Percentiles rank a stretch among this genome's conserved stretches.
Evolutionary conservation across 148 eudicot species (phyloP).

Genomic region (Polygonum aviculare): DNA sequence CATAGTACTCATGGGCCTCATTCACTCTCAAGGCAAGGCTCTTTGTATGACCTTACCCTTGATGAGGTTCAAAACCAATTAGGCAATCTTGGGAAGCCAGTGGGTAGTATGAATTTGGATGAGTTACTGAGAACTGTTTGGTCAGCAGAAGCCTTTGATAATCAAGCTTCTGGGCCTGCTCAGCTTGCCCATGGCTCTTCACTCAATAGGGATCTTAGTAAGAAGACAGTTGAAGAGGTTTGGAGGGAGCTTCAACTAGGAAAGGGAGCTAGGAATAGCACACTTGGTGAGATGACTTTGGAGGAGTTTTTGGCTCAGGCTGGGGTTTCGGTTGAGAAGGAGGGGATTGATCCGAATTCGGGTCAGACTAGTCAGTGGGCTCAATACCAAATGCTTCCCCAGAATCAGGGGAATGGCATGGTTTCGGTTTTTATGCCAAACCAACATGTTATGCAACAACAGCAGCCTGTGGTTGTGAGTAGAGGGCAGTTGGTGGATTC

Average conservation of each 20-base stretch:
- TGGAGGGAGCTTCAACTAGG: slow-evolving; percentile 81
- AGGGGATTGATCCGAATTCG: background rate
- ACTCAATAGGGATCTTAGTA: slow-evolving; percentile 51
- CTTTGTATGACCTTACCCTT: slow-evolving; percentile 82
- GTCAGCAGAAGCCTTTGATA: slow-evolving; percentile 45
- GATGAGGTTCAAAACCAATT: slow-evolving; percentile 87
- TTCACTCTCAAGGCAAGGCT: slow-evolving; percentile 50
- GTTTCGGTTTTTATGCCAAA: slow-evolving; percentile 46
- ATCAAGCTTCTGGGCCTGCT: slow-evolving; percentile 5
- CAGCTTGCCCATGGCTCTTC: slow-evolving; percentile 25
- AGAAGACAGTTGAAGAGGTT: slow-evolving; percentile 87
- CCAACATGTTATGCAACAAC: slow-evolving; percentile 21
- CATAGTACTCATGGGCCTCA: background rate
- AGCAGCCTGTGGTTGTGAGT: background rate
- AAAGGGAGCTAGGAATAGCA: slow-evolving; percentile 22
- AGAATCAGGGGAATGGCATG: slow-evolving; percentile 37
- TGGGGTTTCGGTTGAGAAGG: slow-evolving; percentile 30
- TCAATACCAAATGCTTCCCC: slow-evolving; percentile 15
- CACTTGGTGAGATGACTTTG: slow-evolving; percentile 76
- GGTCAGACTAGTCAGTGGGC: background rate
- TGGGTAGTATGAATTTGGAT: slow-evolving; percentile 87
- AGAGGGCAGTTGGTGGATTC: slow-evolving; percentile 44
- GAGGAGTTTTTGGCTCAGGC: slow-evolving; percentile 93
- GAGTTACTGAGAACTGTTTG: slow-evolving; percentile 79
- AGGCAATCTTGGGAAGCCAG: slow-evolving; percentile 91